Evolutionary conservation across 805 yeast genomes (phyloP), one percentile per base, ranked within the genome.

Genomic region (Saccharomycopsis guyanensis): DNA sequence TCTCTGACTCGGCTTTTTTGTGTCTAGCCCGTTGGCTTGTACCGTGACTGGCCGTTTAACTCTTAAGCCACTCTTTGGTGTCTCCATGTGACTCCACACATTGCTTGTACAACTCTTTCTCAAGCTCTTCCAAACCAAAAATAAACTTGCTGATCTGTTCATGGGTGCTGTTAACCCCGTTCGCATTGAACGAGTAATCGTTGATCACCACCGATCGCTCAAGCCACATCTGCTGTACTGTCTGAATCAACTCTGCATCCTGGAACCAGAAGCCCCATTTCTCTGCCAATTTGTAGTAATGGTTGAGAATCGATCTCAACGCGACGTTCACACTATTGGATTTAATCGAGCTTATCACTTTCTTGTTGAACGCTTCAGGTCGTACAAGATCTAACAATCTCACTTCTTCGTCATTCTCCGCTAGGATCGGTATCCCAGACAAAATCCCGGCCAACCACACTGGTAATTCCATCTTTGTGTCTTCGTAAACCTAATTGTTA

Each of bases 401-500:
- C 4, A 59, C 54, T 13, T 51, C 52, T 29, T 51, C 52, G 59
- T 53, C 70, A 53, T 59, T 56, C 34, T 54, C 58, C 27, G 46
- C 56, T 53, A 12, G 57, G 55, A 50, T 70, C 57, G 54, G 63
- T 55, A 65, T 62, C 16, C 75, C 66, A 0, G 95, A 95, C 27
- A 89, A 65, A 1, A 83, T 74, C 49, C 80, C 80, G 0, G 96
- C 94, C 35, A 91, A 64, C 97, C 97, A 91, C 24, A 88, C 62
- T 0, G 97, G 97, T 20, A 91, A 68, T 48, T 85, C 89, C 2
- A 87, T 57, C 56, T 78, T 79, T 2, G 88, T 70, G 29, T 78
- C 80, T 55, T 76, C 71, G 45, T 66, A 63, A 25, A 82, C 67
- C 50, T 78, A 20, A 38, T 15, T 12, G 22, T 29, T 18, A 24